phyloP scores from a whole-genome alignment of 2,329 filamentous ascomycete genomes.

The Trichoderma aggressivum region DNA sequence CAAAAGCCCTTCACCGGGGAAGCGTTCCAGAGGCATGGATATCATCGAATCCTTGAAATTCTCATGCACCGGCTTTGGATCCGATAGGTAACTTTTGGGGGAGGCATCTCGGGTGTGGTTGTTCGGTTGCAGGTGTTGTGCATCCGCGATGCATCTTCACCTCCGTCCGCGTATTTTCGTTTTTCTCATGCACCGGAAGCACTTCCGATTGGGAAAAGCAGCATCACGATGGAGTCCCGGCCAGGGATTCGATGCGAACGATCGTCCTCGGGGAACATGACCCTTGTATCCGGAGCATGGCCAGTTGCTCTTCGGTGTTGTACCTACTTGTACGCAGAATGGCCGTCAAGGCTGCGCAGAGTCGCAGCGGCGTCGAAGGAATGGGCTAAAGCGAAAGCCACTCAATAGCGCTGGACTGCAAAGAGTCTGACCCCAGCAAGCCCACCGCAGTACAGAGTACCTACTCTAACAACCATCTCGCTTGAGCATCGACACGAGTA shows the following conservation, averaged over 20 bases:
- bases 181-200: not conserved
- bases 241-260: not conserved
- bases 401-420: not conserved
- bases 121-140: not conserved
- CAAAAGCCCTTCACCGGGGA: not conserved
- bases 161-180: not conserved
- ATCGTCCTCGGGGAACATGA: not conserved
- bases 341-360: not conserved
- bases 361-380: not conserved
- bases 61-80: not conserved
- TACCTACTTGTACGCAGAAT: not conserved
- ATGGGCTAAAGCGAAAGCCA: not conserved
- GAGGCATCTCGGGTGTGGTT: not conserved
- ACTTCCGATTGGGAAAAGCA: not conserved
- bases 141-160: not conserved
- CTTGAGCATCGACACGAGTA: not conserved
- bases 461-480: not conserved
- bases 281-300: not conserved
- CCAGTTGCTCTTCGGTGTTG: not conserved
- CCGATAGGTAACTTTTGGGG: not conserved
- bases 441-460: no score
- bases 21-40: not conserved
- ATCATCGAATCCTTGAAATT: not conserved
- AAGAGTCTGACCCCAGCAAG: not conserved
- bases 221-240: not conserved